Evolutionary conservation across 2,329 filamentous ascomycete genomes (phyloP), one percentile per base, ranked within the genome.

Genomic region (Lomentospora prolificans): DNA sequence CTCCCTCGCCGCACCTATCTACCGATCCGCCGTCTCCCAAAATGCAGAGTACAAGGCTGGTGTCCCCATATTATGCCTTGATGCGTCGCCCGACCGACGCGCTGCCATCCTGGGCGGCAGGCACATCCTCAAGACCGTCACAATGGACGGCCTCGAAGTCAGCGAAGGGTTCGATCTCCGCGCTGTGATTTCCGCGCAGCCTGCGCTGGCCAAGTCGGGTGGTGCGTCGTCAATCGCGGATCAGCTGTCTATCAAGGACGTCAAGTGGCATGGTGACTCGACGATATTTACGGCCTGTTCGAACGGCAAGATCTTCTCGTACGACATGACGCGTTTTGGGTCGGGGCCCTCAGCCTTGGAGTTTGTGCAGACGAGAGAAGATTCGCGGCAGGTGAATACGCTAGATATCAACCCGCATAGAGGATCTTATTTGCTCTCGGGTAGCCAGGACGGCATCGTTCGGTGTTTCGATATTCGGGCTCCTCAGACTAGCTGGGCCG

Each of bases 301-400:
- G 52, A 82, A 79, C 58, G 82, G 82, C 62, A 81, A 81, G 66
- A 83, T 86, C 61, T 84, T 84, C 58, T 73, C 80, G 58, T 86
- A 86, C 62, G 81, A 86, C 64, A 64, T 85, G 17, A 72, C 72
- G 41, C 75, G 77, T 19, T 62, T 80, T 8, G 73, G 75, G 1
- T 64, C 71, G 2, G 72, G 71, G 2, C 67, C 70, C 2, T 67
- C 75, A 10, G 74, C 75, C 3, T 66, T 83, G 53, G 80, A 80
- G 39, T 78, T 76, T 31, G 75, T 83, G 31, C 77, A 83, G 64
- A 79, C 75, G 53, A 75, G 77, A 48, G 82, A 85, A 62, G 82
- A 85, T 61, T 77, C 78, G 50, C 76, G 82, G 3, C 82, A 85
- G 69, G 75, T 86, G 60, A 84, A 85, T 60, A 77, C 79, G 30